Evolutionary conservation across 1,139 yeast species (phyloP).

Genomic region (Yamadazyma triangularis): DNA sequence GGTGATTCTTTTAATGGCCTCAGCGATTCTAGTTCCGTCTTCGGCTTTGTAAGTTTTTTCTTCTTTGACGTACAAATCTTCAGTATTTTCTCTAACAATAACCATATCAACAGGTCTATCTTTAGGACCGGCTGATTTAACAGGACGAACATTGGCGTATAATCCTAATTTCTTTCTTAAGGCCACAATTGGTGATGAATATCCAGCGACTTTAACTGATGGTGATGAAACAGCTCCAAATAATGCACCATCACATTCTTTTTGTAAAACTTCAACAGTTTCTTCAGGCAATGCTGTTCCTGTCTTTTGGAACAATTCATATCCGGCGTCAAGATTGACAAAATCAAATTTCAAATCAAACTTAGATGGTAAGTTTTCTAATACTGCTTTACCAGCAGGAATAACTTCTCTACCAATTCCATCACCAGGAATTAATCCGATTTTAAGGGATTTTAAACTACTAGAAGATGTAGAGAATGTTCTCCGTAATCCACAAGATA

Average conservation of each 20-base stretch:
- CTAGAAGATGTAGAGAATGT: conserved; percentile 31
- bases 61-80: conserved; percentile 92
- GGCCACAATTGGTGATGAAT: conserved; percentile 97
- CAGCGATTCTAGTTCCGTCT: conserved; percentile 84
- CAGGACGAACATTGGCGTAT: conserved; percentile 97
- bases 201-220: conserved; percentile 87
- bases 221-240: conserved; percentile 98
- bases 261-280: conserved; percentile 75
- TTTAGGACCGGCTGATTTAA: conserved; percentile 81
- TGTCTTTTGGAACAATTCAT: conserved; percentile 84
- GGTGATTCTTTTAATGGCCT: conserved; percentile 93
- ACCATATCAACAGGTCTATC: conserved; percentile 94
- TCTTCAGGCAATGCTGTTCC: conserved; percentile 94
- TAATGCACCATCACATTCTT: conserved; percentile 91
- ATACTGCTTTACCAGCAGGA: conserved; percentile 85
- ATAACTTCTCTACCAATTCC: conserved; percentile 98
- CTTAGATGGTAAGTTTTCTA: conserved; percentile 73
- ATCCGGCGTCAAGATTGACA: conserved; percentile 88
- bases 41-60: conserved; percentile 68
- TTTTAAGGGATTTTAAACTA: conserved; percentile 35
- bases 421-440: conserved; percentile 88
- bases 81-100: conserved; percentile 97
- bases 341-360: conserved; percentile 81
- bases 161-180: conserved; percentile 90
- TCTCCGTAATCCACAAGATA: conserved; percentile 24